A percentile compares a stretch with the other conserved stretches of the same genome.
Conservation (phyloP, 495 filamentous ascomycete genomes). For the Aspergillus incahuasiensis region DNA sequence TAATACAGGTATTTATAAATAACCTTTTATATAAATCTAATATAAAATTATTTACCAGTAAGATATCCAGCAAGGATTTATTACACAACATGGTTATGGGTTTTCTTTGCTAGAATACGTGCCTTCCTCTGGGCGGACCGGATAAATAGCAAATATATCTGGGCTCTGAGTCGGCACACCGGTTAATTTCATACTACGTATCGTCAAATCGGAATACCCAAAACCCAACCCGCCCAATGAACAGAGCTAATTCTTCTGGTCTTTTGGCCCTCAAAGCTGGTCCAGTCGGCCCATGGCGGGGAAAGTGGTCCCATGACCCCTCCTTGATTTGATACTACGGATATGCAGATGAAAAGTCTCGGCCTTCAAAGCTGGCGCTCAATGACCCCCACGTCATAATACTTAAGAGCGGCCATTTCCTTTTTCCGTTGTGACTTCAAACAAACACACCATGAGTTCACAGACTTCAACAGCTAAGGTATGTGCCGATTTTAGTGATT, state of each 20-base stretch:
- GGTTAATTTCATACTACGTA: conserved; percentile 17
- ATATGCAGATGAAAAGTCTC: not conserved
- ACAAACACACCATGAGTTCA: conserved; percentile 8
- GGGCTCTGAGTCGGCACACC: not conserved
- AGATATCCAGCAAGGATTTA: no score
- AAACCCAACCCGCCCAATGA: conserved; percentile 1
- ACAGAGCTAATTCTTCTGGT: not conserved
- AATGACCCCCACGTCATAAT: not conserved
- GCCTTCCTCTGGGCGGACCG: no score
- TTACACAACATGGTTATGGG: no score
- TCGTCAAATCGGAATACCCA: not conserved
- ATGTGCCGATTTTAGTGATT: not conserved
- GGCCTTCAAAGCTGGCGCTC: no score
- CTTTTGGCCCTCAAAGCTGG: not conserved
- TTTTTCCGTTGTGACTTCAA: not conserved
- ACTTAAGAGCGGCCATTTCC: not conserved
- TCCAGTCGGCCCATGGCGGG: not conserved
- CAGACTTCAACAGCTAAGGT: conserved; percentile 23
- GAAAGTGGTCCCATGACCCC: not conserved
- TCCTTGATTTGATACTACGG: not conserved
- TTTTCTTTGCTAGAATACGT: no score
- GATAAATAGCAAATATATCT: conserved; percentile 5
- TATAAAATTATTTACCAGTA: no score
- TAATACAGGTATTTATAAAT: no score
- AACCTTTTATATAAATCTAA: no score